These are phyloP conservation scores for Syzygium aqueum DNA, from an alignment of 345 rosid species.

Conservation along the genomic window DNA sequence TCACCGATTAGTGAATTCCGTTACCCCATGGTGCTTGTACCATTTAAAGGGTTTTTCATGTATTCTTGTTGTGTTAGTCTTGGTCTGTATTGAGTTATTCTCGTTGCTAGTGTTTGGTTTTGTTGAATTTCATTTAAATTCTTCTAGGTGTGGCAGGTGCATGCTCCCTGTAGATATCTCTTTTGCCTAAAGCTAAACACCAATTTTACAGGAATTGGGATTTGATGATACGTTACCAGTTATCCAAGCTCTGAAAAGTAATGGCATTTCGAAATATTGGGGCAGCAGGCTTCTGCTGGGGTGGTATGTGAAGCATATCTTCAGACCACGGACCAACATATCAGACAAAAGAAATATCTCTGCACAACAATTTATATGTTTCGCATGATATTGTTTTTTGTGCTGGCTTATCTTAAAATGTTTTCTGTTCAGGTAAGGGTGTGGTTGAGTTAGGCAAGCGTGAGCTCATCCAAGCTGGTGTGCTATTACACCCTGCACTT, in stretches of 20 bases:
- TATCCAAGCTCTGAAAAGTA: constrained; percentile 42
- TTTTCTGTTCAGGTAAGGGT: constrained; percentile 49
- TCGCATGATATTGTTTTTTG: not conserved
- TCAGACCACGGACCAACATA: not conserved
- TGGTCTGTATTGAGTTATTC: not conserved
- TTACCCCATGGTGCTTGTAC: not conserved
- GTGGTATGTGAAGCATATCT: constrained; percentile 14
- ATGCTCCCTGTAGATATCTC: not conserved
- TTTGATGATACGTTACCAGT: constrained; percentile 62
- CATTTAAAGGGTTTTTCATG: not conserved
- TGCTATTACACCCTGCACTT: constrained; percentile 60
- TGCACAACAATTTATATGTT: not conserved
- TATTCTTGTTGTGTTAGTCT: not conserved
- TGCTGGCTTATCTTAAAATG: not conserved
- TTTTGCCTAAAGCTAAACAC: not conserved
- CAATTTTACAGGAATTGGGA: constrained; percentile 46
- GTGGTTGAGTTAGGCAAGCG: constrained; percentile 55
- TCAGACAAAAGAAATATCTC: not conserved
- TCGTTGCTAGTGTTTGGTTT: not conserved
- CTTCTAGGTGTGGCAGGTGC: not conserved
- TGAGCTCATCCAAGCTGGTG: constrained; percentile 52
- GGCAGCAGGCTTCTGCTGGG: constrained; percentile 47
- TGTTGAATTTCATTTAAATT: not conserved
- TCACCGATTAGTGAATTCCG: not conserved
- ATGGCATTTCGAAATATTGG: constrained; percentile 39